A percentile compares a stretch with the other conserved stretches of the same genome.
Conservation (phyloP, 345 rosid species). For the Rhodamnia argentea region DNA sequence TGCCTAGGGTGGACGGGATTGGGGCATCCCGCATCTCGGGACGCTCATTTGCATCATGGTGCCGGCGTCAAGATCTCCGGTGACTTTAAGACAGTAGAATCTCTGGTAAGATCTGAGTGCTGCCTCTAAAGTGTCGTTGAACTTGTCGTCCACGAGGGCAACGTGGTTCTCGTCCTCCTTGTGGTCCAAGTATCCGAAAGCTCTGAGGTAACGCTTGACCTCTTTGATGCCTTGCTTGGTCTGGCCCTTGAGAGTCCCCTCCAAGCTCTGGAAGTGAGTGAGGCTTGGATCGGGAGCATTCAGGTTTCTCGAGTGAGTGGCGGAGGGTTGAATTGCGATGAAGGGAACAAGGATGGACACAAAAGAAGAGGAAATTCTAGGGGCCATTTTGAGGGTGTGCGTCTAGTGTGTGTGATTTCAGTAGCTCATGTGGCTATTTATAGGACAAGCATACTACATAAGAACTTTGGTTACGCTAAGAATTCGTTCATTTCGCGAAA, state of each 20-base stretch:
- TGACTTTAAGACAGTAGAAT: neutral
- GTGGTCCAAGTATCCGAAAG: slow-evolving; percentile 4
- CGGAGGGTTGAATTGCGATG: neutral
- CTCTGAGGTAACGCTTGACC: slow-evolving; percentile 2
- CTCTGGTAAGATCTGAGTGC: slow-evolving; percentile 10
- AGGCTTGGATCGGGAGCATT: neutral
- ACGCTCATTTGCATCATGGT: slow-evolving; percentile 6
- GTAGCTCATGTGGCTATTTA: neutral
- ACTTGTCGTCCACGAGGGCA: neutral
- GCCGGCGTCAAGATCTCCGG: neutral
- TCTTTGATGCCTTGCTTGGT: neutral
- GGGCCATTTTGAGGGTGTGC: neutral
- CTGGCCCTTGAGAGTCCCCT: slow-evolving; percentile 6
- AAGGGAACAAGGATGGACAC: neutral
- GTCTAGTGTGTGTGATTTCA: neutral
- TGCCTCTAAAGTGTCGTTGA: slow-evolving; percentile 5
- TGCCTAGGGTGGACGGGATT: neutral
- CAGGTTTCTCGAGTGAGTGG: neutral
- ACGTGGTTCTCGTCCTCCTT: neutral
- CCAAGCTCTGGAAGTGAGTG: neutral
- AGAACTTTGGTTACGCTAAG: no score
- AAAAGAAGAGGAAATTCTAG: neutral
- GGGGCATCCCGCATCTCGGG: neutral
- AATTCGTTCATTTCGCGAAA: no score
- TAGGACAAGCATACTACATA: no score